These are phyloP conservation scores for Phylloporus rhodoxanthus DNA, from an alignment of 768 basidiomycete species.

Conservation along the genomic window DNA sequence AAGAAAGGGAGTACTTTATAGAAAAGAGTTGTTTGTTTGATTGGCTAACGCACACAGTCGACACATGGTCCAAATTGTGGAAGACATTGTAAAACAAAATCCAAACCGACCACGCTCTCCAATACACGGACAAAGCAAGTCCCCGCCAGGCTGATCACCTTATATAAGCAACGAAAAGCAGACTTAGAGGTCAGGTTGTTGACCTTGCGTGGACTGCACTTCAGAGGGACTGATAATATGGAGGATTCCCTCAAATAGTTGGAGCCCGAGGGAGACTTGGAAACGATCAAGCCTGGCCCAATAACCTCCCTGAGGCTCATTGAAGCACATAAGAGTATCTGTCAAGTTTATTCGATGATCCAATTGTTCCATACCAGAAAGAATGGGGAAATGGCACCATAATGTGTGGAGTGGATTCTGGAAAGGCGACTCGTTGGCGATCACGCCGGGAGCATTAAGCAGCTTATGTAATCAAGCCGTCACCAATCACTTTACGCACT, in stretches of 20 bases:
- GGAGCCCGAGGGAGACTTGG: too few species aligned
- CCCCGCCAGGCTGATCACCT: background rate
- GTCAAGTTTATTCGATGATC: too few species aligned
- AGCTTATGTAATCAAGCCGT: slow-evolving; percentile 15
- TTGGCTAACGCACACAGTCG: slow-evolving; percentile 57
- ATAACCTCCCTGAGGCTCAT: too few species aligned
- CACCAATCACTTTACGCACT: background rate
- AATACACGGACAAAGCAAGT: slow-evolving; percentile 36
- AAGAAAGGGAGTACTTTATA: slow-evolving; percentile 25
- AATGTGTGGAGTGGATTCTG: too few species aligned
- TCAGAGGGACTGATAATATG: too few species aligned
- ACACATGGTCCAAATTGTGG: slow-evolving; percentile 61
- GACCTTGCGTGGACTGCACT: too few species aligned
- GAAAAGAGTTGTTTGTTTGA: slow-evolving; percentile 41
- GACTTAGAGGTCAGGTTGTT: too few species aligned
- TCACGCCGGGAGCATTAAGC: background rate
- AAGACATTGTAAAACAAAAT: slow-evolving; percentile 75
- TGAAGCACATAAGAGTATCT: too few species aligned
- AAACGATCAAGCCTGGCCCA: too few species aligned
- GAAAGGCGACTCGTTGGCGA: too few species aligned
- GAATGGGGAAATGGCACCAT: background rate
- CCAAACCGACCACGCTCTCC: slow-evolving; percentile 38
- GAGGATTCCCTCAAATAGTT: too few species aligned
- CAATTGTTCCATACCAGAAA: too few species aligned
- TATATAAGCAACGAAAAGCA: background rate